Evolutionary conservation across 2,329 filamentous ascomycete species (phyloP).

Genomic region (Neofusicoccum kwambonambiense): DNA sequence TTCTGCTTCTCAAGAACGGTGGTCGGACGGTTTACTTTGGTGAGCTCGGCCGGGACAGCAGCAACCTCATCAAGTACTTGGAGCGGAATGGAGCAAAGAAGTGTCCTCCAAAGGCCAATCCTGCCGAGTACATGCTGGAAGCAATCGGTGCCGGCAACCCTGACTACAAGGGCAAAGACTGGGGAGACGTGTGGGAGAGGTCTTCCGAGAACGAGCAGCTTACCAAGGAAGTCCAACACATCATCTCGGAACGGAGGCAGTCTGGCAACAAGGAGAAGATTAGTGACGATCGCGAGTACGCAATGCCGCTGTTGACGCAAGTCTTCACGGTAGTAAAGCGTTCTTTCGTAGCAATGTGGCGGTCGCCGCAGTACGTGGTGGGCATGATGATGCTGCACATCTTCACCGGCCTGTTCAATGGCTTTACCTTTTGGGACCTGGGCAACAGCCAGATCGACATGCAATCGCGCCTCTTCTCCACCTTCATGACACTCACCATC

Average conservation of each 20-base stretch:
- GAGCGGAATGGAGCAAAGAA: conserved; percentile 52
- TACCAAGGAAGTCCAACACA: conserved; percentile 41
- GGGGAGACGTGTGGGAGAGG: conserved; percentile 46
- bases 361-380: conserved; percentile 65
- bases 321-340: conserved; percentile 42
- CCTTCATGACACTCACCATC: conserved; percentile 76
- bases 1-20: conserved; percentile 63
- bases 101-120: conserved; percentile 53
- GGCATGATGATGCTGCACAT: conserved; percentile 62
- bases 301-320: conserved; percentile 44
- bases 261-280: conserved; percentile 33
- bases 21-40: conserved; percentile 68
- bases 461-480: conserved; percentile 66
- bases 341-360: conserved; percentile 61
- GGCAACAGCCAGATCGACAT: conserved; percentile 43
- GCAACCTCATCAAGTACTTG: conserved; percentile 50
- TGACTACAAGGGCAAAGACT: conserved; percentile 45
- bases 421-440: conserved; percentile 50
- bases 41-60: conserved; percentile 48
- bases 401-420: conserved; percentile 49
- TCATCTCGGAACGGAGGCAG: conserved; percentile 36
- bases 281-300: conserved; percentile 46
- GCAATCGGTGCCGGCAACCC: conserved; percentile 45
- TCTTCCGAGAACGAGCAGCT: conserved; percentile 40
- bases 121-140: conserved; percentile 55